Evolutionary conservation across 2,329 filamentous ascomycete genomes (phyloP), one percentile per base, ranked within the genome.

Genomic region (Coniochaeta sp.): DNA sequence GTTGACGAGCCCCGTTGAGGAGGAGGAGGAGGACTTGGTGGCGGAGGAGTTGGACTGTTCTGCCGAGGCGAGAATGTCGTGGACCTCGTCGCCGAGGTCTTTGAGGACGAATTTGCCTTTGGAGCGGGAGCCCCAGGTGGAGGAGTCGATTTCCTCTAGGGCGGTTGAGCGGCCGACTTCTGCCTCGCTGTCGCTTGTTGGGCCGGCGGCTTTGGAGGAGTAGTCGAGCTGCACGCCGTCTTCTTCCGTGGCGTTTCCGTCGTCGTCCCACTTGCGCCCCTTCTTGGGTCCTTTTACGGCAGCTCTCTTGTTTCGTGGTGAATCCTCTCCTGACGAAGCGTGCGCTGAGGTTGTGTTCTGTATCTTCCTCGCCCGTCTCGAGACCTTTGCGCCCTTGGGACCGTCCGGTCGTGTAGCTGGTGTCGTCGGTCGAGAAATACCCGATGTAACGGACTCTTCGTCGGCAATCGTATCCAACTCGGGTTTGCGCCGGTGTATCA

Each of bases 81-180:
- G 86, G 14, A 99, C 90, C 69, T 99, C 91, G 58, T 96, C 90
- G 55, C 91, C 92, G 6, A 99, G 72, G 62, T 99, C 94, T 63
- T 89, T 95, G 57, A 99, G 74, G 48, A 97, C 86, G 62, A 97
- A 99, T 64, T 96, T 89, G 49, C 94, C 94, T 71, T 92, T 91
- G 50, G 88, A 95, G 63, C 83, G 86, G 31, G 81, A 88, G 31
- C 94, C 94, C 90, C 91, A 96, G 1, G 88, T 84, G 12, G 85
- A 82, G 49, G 87, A 79, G 56, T 90, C 84, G 28, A 96, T 83
- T 38, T 82, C 80, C 61, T 95, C 88, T 3, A 95, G 70, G 9
- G 79, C 78, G 20, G 81, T 76, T 14, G 77, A 74, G 48, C 80
- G 77, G 33, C 72, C 76, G 18, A 65, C 65, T 1, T 68, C 67